A percentile compares a stretch with the other conserved stretches of the same genome.
Conservation (phyloP, 2,329 filamentous ascomycete genomes). For the Neonectria coccinea region DNA sequence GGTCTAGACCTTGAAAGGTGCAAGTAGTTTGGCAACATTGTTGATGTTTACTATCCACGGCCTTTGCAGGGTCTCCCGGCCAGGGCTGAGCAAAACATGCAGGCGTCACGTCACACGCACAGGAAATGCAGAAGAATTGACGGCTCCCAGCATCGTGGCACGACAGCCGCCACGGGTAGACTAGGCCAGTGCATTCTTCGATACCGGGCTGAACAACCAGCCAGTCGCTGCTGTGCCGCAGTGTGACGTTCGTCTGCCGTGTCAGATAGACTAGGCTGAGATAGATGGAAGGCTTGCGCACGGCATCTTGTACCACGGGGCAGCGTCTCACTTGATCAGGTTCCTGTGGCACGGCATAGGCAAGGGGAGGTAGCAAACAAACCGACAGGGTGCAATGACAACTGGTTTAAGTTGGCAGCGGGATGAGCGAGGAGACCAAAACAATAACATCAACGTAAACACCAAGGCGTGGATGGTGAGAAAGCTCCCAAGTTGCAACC, state of each 20-base stretch:
- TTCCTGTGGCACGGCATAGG: neutral
- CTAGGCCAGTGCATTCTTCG: neutral
- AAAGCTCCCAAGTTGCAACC: conserved; percentile 6
- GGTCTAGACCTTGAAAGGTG: neutral
- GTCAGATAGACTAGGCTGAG: conserved; percentile 1
- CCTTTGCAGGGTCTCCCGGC: conserved; percentile 9
- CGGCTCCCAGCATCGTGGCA: neutral
- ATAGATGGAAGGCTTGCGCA: conserved; percentile 7
- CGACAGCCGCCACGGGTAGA: neutral
- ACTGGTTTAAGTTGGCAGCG: neutral
- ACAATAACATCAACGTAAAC: neutral
- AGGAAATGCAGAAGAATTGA: neutral
- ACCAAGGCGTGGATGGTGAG: neutral
- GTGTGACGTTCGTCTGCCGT: neutral
- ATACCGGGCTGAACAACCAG: neutral
- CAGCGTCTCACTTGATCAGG: neutral
- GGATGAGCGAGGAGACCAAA: neutral
- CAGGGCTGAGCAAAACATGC: conserved; percentile 1
- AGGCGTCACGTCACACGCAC: conserved; percentile 5
- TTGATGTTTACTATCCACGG: too few relatives aligned
- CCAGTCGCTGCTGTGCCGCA: neutral
- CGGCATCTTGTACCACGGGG: conserved; percentile 2
- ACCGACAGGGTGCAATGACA: neutral
- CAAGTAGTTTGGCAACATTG: neutral
- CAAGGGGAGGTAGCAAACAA: neutral